Percentiles rank a stretch among this genome's conserved stretches.
Evolutionary conservation across 2,329 filamentous ascomycete genomes (phyloP).

Genomic region (Fusarium hostae): DNA sequence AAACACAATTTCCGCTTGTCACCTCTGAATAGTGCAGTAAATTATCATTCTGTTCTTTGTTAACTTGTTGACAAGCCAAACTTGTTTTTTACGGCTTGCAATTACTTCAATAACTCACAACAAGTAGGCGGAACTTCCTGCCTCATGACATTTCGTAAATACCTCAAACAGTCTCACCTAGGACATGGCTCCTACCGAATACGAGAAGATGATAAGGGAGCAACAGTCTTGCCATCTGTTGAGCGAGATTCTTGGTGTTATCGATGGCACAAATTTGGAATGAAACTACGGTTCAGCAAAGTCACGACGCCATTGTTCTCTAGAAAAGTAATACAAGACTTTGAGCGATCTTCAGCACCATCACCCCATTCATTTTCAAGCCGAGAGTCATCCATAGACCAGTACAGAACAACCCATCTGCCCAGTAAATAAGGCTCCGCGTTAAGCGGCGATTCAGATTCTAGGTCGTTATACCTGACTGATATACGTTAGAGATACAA

Average conservation of each 20-base stretch:
- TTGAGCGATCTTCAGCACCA: background rate
- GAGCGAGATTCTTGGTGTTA: background rate
- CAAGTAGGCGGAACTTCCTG: background rate
- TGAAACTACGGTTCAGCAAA: background rate
- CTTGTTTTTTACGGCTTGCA: background rate
- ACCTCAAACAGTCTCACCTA: background rate
- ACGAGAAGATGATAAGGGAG: background rate
- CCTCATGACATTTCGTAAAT: background rate
- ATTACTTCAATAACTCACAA: background rate
- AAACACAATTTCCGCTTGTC: background rate
- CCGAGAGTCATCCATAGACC: background rate
- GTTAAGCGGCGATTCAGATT: no score
- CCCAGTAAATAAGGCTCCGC: no score
- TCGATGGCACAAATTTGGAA: background rate
- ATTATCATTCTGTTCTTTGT: background rate
- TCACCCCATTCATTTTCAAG: background rate
- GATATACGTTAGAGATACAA: no score
- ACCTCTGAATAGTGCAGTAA: background rate
- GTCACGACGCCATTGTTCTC: background rate
- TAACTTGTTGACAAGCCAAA: background rate
- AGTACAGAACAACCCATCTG: no score
- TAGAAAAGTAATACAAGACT: background rate
- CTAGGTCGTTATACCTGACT: no score
- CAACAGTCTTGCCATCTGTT: background rate
- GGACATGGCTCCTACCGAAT: background rate